phyloP scores from a whole-genome alignment of 441 rosid species.

The Cnidoscolus chayamansa region DNA sequence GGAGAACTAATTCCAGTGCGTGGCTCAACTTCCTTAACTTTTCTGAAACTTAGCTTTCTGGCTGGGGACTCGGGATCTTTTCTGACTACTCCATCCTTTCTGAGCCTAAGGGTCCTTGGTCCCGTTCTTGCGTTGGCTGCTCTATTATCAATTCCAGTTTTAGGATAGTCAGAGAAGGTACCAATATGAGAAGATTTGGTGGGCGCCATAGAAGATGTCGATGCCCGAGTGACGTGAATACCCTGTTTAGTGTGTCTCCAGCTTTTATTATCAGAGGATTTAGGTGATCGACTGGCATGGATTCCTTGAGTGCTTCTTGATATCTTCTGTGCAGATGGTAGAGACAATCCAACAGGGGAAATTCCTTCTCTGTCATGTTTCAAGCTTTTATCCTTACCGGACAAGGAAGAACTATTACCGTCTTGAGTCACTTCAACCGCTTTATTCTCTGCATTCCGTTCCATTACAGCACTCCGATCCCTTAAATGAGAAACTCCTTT shows the following conservation, averaged over 20 bases:
- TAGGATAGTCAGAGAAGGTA: conserved; percentile 25
- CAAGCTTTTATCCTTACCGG: conserved; percentile 32
- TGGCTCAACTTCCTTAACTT: conserved; percentile 46
- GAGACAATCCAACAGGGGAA: conserved; percentile 15
- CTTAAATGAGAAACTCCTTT: conserved; percentile 18
- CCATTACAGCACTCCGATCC: conserved; percentile 21
- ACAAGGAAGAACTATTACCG: conserved; percentile 14
- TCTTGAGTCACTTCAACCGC: background rate
- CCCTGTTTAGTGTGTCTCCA: conserved; percentile 12
- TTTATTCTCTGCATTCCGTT: conserved; percentile 35
- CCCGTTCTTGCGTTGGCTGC: conserved; percentile 23
- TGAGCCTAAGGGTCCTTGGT: conserved; percentile 23
- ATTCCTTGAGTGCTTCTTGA: conserved; percentile 15
- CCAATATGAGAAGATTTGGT: conserved; percentile 15
- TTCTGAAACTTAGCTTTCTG: conserved; percentile 48
- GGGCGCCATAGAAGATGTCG: conserved; percentile 26
- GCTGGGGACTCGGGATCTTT: conserved; percentile 27
- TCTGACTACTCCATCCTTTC: conserved; percentile 25
- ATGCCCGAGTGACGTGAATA: conserved; percentile 17
- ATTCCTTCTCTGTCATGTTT: conserved; percentile 22
- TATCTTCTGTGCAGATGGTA: conserved; percentile 26
- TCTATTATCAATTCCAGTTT: conserved; percentile 24
- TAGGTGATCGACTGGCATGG: conserved; percentile 15
- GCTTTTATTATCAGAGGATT: conserved; percentile 16
- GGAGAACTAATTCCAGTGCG: conserved; percentile 40